These are phyloP conservation scores for Torulaspora microellipsoides DNA, from an alignment of 805 yeast species.

Conservation along the genomic window DNA sequence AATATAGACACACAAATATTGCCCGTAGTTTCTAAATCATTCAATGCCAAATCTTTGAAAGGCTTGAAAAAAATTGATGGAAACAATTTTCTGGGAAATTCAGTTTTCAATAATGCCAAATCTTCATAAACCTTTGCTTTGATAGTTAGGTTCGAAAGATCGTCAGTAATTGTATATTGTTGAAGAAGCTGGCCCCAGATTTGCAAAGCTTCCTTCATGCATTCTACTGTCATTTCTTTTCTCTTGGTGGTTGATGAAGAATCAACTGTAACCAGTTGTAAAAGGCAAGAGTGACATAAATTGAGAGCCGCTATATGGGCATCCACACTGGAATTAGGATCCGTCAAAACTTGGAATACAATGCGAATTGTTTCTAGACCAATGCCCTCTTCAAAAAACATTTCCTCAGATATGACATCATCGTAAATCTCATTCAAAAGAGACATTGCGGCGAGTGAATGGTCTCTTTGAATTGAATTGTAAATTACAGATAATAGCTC, in stretches of 20 bases:
- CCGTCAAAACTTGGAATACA: constrained; percentile 40
- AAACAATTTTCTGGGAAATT: constrained; percentile 24
- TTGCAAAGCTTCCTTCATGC: constrained; percentile 17
- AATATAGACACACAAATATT: constrained; percentile 5
- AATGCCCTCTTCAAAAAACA: constrained; percentile 73
- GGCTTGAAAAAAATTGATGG: constrained; percentile 5
- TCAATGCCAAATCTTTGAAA: constrained; percentile 14
- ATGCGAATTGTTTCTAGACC: constrained; percentile 52
- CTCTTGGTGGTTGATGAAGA: constrained; percentile 16
- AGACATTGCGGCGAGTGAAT: constrained; percentile 48
- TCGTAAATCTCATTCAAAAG: constrained; percentile 75
- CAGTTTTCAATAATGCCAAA: constrained; percentile 20
- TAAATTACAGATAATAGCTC: constrained; percentile 50
- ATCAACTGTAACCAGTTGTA: constrained; percentile 41
- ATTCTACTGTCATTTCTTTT: constrained; percentile 16
- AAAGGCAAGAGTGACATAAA: constrained; percentile 50
- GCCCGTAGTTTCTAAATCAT: constrained; percentile 16
- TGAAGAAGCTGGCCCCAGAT: constrained; percentile 13
- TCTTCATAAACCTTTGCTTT: constrained; percentile 22
- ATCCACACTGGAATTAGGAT: constrained; percentile 30
- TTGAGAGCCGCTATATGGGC: constrained; percentile 46
- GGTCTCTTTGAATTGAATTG: constrained; percentile 33
- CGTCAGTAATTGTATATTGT: constrained; percentile 3
- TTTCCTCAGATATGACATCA: constrained; percentile 80
- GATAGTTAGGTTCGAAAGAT: constrained; percentile 8